Percentiles rank a stretch among this genome's conserved stretches.
Conservation (phyloP, 2,329 filamentous ascomycete species). For the Talaromyces sp. region DNA sequence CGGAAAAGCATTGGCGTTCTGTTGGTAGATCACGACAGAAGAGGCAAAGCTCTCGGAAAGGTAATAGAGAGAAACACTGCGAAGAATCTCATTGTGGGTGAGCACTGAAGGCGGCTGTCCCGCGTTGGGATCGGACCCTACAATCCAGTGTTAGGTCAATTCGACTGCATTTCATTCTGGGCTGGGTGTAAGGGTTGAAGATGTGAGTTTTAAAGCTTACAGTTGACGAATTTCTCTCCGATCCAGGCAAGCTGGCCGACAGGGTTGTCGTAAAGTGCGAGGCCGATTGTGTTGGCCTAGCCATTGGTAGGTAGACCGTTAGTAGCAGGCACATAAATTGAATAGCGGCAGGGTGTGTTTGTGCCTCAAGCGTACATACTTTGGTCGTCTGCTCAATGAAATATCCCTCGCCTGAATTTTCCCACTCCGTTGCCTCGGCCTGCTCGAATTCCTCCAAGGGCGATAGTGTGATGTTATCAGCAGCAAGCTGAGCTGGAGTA, state of each 20-base stretch:
- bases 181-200: background rate
- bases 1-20: background rate
- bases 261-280: constrained; percentile 31
- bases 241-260: constrained; percentile 34
- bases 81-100: background rate
- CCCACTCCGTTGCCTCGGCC: background rate
- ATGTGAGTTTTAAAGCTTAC: background rate
- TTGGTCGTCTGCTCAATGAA: background rate
- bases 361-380: background rate
- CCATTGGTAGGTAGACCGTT: background rate
- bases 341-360: too few species aligned
- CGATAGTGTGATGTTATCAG: background rate
- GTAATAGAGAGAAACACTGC: background rate
- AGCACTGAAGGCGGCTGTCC: background rate
- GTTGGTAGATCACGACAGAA: background rate
- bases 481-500: background rate
- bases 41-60: background rate
- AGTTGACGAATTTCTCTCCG: constrained; percentile 10
- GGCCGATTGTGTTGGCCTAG: constrained; percentile 33
- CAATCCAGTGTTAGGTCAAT: background rate
- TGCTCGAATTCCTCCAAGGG: background rate
- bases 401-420: background rate
- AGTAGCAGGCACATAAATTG: background rate
- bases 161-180: background rate
- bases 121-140: constrained; percentile 2